Percentiles rank a stretch among this genome's conserved stretches.
These are phyloP conservation scores for Rhytidiadelphus loreus DNA, from an alignment of 225 moss, liverwort and hornwort genomes.

Conservation along the genomic window DNA sequence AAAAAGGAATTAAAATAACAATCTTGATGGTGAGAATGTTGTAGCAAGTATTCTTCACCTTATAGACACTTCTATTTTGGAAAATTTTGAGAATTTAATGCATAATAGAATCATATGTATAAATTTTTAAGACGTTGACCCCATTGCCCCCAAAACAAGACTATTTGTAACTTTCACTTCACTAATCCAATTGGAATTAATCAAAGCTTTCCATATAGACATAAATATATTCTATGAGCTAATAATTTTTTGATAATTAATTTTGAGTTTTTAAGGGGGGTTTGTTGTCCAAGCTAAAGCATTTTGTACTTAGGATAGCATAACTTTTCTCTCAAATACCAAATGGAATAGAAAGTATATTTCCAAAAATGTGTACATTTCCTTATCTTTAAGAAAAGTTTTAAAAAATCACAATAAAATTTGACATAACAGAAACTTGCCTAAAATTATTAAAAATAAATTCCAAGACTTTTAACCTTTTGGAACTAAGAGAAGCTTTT, in stretches of 20 bases:
- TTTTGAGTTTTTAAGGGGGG: background rate
- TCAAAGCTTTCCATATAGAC: background rate
- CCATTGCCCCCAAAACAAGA: fast-evolving
- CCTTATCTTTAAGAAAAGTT: background rate
- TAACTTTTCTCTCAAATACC: background rate
- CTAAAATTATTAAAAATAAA: fast-evolving
- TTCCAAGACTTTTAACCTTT: fast-evolving
- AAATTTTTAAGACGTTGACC: no score
- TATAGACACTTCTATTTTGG: no score
- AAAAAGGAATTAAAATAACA: no score
- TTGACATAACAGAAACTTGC: background rate
- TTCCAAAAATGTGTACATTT: background rate
- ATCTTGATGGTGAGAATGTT: no score
- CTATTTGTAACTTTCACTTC: background rate
- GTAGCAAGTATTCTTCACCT: no score
- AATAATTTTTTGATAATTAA: fast-evolving
- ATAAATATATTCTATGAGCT: background rate
- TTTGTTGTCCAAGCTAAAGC: background rate
- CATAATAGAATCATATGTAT: fast-evolving
- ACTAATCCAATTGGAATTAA: background rate
- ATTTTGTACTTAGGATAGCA: fast-evolving
- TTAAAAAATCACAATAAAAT: background rate
- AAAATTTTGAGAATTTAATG: background rate
- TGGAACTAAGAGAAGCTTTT: background rate
- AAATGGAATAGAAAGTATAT: background rate